Evolutionary conservation across 2,329 filamentous ascomycete species (phyloP).

Genomic region (Alternaria arborescens): DNA sequence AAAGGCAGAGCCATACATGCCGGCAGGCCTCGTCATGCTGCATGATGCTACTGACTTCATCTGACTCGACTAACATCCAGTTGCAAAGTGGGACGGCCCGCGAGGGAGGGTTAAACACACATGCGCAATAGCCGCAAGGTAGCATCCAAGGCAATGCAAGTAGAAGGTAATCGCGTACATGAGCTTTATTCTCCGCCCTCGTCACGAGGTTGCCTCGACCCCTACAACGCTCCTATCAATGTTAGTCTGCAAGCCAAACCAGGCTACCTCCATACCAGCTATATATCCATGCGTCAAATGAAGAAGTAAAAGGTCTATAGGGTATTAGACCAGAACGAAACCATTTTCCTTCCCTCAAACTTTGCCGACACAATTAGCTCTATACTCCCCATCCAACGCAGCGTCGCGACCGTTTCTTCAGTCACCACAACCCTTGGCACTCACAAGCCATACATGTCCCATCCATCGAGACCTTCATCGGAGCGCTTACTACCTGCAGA

Average conservation of each 20-base stretch:
- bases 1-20: conserved; percentile 4
- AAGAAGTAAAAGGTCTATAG: conserved; percentile 33
- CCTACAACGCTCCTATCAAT: conserved; percentile 37
- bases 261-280: conserved; percentile 33
- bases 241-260: conserved; percentile 38
- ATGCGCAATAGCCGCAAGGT: conserved; percentile 13
- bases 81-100: conserved; percentile 22
- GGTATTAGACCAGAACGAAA: conserved; percentile 36
- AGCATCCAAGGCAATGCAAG: conserved; percentile 4
- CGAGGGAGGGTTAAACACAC: conserved; percentile 8
- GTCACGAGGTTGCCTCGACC: conserved; percentile 34
- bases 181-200: conserved; percentile 32
- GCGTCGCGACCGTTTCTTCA: conserved; percentile 14
- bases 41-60: conserved; percentile 6
- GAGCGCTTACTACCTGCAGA: conserved; percentile 22
- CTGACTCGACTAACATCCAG: conserved; percentile 9
- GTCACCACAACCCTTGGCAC: conserved; percentile 14
- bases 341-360: conserved; percentile 19
- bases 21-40: conserved; percentile 14
- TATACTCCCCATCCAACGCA: conserved; percentile 23
- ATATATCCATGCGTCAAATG: conserved; percentile 33
- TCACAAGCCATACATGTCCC: conserved; percentile 70
- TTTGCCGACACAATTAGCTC: conserved; percentile 21
- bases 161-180: conserved; percentile 19
- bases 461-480: conserved; percentile 63